Conservation (phyloP, 2,329 filamentous ascomycete genomes). For the Trichophyton benhamiae region DNA sequence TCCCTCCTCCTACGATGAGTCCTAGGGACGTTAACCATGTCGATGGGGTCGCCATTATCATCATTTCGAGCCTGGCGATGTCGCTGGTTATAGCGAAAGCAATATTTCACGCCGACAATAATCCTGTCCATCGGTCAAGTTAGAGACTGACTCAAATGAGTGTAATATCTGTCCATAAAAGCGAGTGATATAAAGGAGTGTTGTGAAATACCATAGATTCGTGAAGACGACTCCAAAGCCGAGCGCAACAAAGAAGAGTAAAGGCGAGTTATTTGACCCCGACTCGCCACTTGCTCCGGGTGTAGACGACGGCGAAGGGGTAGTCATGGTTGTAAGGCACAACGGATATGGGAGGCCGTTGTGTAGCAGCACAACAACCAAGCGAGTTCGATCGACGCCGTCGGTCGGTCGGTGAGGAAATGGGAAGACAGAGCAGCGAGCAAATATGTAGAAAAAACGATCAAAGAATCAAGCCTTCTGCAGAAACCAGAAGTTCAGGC, state of each 20-base stretch:
- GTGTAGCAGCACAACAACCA: not conserved
- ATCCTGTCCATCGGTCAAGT: slow-evolving; percentile 52
- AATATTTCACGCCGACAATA: slow-evolving; percentile 98
- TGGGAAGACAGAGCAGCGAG: not conserved
- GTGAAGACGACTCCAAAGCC: slow-evolving; percentile 98
- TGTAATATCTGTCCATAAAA: not conserved
- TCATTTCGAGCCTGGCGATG: slow-evolving; percentile 65
- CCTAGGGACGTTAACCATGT: slow-evolving; percentile 70
- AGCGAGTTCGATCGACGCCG: slow-evolving; percentile 1
- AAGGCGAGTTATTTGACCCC: slow-evolving; percentile 55
- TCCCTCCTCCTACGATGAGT: slow-evolving; percentile 78
- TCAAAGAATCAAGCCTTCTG: not conserved
- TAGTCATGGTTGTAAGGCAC: not conserved
- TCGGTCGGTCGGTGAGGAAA: not conserved
- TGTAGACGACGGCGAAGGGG: not conserved
- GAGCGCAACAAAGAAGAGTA: slow-evolving; percentile 87
- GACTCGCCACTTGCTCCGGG: slow-evolving; percentile 19
- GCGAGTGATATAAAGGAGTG: not conserved
- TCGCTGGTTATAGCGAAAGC: slow-evolving; percentile 93
- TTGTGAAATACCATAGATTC: slow-evolving; percentile 74
- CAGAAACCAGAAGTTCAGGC: slow-evolving; percentile 1
- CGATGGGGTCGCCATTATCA: slow-evolving; percentile 79
- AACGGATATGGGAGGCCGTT: not conserved
- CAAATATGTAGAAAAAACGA: not conserved
- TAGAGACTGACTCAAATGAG: not conserved